Base-by-base conservation (phyloP, 169 alveolate genomes). In the Plasmodium chabaudi region DNA sequence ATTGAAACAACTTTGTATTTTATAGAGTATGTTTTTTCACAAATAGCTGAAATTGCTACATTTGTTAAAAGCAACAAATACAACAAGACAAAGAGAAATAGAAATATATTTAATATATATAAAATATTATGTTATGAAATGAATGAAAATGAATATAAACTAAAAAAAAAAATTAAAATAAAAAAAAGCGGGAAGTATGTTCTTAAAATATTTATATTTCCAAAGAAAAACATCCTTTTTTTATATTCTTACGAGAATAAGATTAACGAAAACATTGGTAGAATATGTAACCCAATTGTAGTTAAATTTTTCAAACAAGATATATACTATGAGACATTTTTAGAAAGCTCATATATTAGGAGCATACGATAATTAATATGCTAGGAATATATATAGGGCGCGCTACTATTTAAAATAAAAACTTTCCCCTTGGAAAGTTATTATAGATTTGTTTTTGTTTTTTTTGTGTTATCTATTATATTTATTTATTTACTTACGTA, bases 101-200 rank as follows among this genome's bases (percentile, higher is more conserved):
- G 19, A 21, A 5, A 7, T 56, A 1, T 23, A 6, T 65, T 63
- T 57, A 64, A 77, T 63, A 44, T 77, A 44, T 49, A 67, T 27
- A 63, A 77, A 77, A 77, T 77, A 63, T 61, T 49, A 63, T 77
- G 88, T n/a, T 77, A 77, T 44, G 70, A 77, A 63, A 34, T 77
- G 46, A 25, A 19, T 21, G 77, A 63, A 77, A 68, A 42, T n/a
- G 19, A 25, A 23, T 61, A 44, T 46, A 59, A 63, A 19, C 3
- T 77, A 42, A 77, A 23, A 17, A 63, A 77, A 64, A 64, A 63
- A 7, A 63, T 27, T 57, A 15, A 64, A 9, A 64, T 63, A 3
- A 19, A 77, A 64, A 65, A 53, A 42, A 59, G 44, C 47, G 77
- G 73, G 44, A 17, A 64, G n/a, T 77, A 64, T 12, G 46, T 27